phyloP scores from a whole-genome alignment of 1,284 basidiomycete species.

The Apiotrichum sp. region DNA sequence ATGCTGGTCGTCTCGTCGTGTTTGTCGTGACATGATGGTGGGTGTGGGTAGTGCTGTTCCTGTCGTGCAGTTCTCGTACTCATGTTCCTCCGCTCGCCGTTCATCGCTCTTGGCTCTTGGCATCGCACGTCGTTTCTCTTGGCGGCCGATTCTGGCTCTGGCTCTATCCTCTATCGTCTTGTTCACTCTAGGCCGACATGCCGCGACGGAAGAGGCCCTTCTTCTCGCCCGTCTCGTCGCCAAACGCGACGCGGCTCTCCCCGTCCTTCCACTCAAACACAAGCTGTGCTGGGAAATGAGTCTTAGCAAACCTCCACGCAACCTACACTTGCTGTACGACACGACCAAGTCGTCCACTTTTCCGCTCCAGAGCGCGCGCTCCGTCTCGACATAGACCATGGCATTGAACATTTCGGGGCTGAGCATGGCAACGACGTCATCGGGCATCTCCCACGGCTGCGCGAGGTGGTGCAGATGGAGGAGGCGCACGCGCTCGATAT shows the following conservation, averaged over 20 bases:
- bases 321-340: not conserved
- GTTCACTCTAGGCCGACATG: too few species aligned
- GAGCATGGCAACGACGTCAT: not conserved
- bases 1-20: too few species aligned
- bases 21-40: too few species aligned
- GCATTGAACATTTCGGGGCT: not conserved
- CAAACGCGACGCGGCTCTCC: not conserved
- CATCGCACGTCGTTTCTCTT: not conserved
- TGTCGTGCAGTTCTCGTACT: too few species aligned
- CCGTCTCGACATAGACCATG: conserved; percentile 1
- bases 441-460: conserved; percentile 2
- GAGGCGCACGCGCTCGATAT: not conserved
- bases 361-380: not conserved
- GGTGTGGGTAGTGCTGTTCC: too few species aligned
- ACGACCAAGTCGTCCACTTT: not conserved
- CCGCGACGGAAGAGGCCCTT: not conserved
- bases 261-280: not conserved
- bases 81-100: too few species aligned
- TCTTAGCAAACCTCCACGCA: not conserved
- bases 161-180: too few species aligned
- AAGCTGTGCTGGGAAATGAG: not conserved
- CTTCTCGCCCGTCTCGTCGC: not conserved
- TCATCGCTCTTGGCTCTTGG: not conserved
- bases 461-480: conserved; percentile 1
- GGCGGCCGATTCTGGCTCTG: too few species aligned